Conservation (phyloP, 2,329 filamentous ascomycete species). For the Atkinsonella hypoxylon region DNA sequence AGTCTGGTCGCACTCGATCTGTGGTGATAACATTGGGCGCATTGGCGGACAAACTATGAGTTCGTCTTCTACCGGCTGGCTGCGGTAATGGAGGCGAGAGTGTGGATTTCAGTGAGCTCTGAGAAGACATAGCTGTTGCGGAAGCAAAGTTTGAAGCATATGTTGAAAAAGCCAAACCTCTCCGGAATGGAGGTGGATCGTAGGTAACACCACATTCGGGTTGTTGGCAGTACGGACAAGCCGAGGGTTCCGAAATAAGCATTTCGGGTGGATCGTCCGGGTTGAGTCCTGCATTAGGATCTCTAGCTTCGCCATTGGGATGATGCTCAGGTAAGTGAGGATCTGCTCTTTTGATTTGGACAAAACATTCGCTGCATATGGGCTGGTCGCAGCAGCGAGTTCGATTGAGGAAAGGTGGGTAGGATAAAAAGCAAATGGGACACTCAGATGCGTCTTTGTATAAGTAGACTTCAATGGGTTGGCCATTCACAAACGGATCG, state of each 20-base stretch:
- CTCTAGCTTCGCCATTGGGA: slow-evolving; percentile 30
- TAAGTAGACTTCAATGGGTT: slow-evolving; percentile 79
- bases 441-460: slow-evolving; percentile 89
- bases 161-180: slow-evolving; percentile 62
- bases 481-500: slow-evolving; percentile 88
- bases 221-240: slow-evolving; percentile 90
- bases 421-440: slow-evolving; percentile 93
- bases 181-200: slow-evolving; percentile 74
- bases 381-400: slow-evolving; percentile 92
- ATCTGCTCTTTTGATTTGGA: slow-evolving; percentile 92
- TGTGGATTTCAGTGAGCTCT: slow-evolving; percentile 61
- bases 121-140: slow-evolving; percentile 72
- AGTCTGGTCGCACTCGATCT: slow-evolving; percentile 84
- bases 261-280: slow-evolving; percentile 45
- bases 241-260: slow-evolving; percentile 80
- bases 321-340: slow-evolving; percentile 78
- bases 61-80: slow-evolving; percentile 30
- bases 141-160: slow-evolving; percentile 25
- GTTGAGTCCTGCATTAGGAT: slow-evolving; percentile 24
- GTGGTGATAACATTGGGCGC: slow-evolving; percentile 84
- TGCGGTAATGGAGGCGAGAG: slow-evolving; percentile 29
- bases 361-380: slow-evolving; percentile 97
- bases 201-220: slow-evolving; percentile 96
- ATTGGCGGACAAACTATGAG: slow-evolving; percentile 62
- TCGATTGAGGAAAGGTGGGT: slow-evolving; percentile 86